Conservation (phyloP, 225 moss, liverwort and hornwort species). For the Marchantia paleacea region DNA sequence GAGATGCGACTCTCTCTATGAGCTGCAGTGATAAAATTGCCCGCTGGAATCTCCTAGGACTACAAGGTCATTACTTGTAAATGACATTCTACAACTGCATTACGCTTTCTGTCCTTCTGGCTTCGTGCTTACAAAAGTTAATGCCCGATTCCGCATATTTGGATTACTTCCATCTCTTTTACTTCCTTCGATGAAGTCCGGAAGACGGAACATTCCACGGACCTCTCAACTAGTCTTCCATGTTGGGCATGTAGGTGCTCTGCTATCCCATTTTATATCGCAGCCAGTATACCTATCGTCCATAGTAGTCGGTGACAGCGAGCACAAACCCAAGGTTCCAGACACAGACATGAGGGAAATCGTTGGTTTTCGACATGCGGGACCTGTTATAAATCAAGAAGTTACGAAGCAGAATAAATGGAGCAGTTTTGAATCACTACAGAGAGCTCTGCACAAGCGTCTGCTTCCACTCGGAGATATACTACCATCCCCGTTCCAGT, state of each 20-base stretch:
- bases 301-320: constrained; percentile 54
- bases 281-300: constrained; percentile 75
- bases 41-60: constrained; percentile 89
- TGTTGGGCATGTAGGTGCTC: constrained; percentile 59
- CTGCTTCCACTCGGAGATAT: constrained; percentile 48
- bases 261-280: constrained; percentile 70
- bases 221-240: neutral
- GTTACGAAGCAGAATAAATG: neutral
- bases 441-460: constrained; percentile 64
- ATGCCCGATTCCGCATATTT: neutral
- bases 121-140: neutral
- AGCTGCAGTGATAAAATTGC: constrained; percentile 99
- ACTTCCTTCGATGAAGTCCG: no score
- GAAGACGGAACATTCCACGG: neutral
- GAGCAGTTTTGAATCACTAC: constrained; percentile 35
- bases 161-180: no score
- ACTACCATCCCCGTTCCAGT: constrained; percentile 54
- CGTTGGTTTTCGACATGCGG: neutral
- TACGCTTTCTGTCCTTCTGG: constrained; percentile 10
- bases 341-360: neutral
- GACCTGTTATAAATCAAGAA: neutral
- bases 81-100: neutral
- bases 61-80: constrained; percentile 59
- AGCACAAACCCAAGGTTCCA: constrained; percentile 31
- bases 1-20: constrained; percentile 94